A percentile compares a stretch with the other conserved stretches of the same genome.
Evolutionary conservation across 768 basidiomycete species (phyloP).

Genomic region (Naematelia encephala): DNA sequence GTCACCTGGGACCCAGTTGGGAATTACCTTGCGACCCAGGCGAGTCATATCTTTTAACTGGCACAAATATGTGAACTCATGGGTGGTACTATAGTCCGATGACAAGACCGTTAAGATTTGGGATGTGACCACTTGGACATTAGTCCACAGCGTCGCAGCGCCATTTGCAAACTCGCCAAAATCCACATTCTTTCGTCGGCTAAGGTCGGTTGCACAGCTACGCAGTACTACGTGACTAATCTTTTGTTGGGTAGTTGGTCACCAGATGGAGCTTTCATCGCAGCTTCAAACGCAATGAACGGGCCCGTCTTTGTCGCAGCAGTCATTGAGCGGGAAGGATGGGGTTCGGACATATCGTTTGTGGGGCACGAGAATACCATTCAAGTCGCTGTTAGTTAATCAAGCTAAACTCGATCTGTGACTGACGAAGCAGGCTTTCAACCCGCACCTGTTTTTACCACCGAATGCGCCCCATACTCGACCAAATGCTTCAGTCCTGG

Average conservation of each 20-base stretch:
- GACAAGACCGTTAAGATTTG: conserved; percentile 96
- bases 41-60: conserved; percentile 23
- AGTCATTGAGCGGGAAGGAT: conserved; percentile 76
- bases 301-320: conserved; percentile 97
- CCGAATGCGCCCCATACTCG: conserved; percentile 61
- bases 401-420: neutral
- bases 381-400: conserved; percentile 74
- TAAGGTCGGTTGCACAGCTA: conserved; percentile 60
- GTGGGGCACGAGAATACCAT: conserved; percentile 97
- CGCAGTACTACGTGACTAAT: neutral
- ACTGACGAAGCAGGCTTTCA: conserved; percentile 64
- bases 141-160: conserved; percentile 78
- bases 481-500: conserved; percentile 42
- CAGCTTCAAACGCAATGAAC: conserved; percentile 95
- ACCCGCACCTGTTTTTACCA: conserved; percentile 88
- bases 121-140: conserved; percentile 86
- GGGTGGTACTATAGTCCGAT: conserved; percentile 65
- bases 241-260: conserved; percentile 69
- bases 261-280: conserved; percentile 97
- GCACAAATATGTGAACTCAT: neutral
- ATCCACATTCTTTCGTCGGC: conserved; percentile 85
- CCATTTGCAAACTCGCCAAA: conserved; percentile 92
- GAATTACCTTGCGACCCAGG: conserved; percentile 86
- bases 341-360: conserved; percentile 87
- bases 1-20: conserved; percentile 99